phyloP scores from a whole-genome alignment of 148 eudicot genomes.

The Suaeda aralocaspica region DNA sequence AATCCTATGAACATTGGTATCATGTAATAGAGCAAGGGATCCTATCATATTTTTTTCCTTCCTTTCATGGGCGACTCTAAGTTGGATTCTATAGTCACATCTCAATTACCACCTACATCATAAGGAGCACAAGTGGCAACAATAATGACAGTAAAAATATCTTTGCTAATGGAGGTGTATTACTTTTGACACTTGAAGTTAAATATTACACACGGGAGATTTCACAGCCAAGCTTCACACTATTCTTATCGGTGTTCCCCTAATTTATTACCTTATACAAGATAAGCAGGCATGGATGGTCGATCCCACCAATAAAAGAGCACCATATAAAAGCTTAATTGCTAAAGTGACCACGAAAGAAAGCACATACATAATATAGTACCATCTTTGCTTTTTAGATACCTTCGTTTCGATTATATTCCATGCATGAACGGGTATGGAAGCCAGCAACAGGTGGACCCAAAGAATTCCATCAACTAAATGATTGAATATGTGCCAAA shows the following conservation, averaged over 20 bases:
- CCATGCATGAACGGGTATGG: constrained; percentile 23
- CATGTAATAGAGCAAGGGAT: neutral
- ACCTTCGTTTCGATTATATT: constrained; percentile 3
- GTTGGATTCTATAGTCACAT: neutral
- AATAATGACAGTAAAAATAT: neutral
- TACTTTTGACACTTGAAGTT: neutral
- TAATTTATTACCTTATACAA: neutral
- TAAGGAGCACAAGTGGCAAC: neutral
- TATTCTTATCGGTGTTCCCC: neutral
- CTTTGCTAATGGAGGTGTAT: neutral
- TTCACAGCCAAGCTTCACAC: neutral
- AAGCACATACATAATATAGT: neutral
- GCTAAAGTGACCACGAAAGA: constrained; percentile 9
- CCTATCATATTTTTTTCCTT: neutral
- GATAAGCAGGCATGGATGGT: neutral
- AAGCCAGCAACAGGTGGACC: constrained; percentile 20
- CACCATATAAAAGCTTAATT: constrained; percentile 1
- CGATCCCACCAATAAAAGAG: neutral
- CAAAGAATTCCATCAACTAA: constrained; percentile 19
- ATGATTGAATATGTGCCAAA: constrained; percentile 23
- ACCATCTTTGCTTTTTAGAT: constrained; percentile 6
- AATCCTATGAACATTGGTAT: neutral
- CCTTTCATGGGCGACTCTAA: neutral
- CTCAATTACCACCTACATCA: neutral
- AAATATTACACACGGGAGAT: neutral